Evolutionary conservation across 257 asterid species (phyloP), one percentile per base, ranked within the genome.

Genomic region (Anisodus acutangulus): DNA sequence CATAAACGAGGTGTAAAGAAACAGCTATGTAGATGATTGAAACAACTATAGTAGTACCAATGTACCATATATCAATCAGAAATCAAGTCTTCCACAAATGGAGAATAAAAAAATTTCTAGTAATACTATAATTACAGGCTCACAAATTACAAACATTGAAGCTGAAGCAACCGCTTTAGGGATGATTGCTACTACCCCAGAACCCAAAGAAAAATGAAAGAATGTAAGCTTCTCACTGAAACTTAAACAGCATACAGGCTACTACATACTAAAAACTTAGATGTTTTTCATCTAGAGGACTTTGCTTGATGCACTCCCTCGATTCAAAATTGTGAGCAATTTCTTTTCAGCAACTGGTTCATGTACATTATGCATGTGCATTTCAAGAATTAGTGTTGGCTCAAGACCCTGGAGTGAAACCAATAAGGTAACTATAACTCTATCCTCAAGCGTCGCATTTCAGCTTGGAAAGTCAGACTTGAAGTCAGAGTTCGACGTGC

Each of bases 401-500:
- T 70, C 7, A 37, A 59, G 10, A 78, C 45, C 43, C 39, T 22
- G 45, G 57, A 81, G 71, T 60, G 83, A 49, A 19, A 45, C 58
- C 84, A 81, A 31, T 16, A 60, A 35, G 49, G 16, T 0, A 63
- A 45, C 88, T 91, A 97, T 54, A 95, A 91, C 88, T 97, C 98
- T 78, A 97, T 95, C 88, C 97, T 87, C 79, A 97, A 86, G 53
- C 99, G 97, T 55, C 94, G 92, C 90, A 95, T 83, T 88, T 97
- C 99, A 39, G 92, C 90, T 88, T 87, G 89, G 85, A 97, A 93
- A 37, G 95, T 93, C 67, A 95, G 92, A 87, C 99, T 97, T 82
- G 98, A 91, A 68, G 97, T 90, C 86, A 93, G 86, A 62, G 98
- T 95, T 84, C 93, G 93, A 86, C 97, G 96, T 64, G 99, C 99